Percentiles rank a stretch among this genome's conserved stretches.
Conservation (phyloP, 768 basidiomycete genomes). For the Podaxis rugospora region DNA sequence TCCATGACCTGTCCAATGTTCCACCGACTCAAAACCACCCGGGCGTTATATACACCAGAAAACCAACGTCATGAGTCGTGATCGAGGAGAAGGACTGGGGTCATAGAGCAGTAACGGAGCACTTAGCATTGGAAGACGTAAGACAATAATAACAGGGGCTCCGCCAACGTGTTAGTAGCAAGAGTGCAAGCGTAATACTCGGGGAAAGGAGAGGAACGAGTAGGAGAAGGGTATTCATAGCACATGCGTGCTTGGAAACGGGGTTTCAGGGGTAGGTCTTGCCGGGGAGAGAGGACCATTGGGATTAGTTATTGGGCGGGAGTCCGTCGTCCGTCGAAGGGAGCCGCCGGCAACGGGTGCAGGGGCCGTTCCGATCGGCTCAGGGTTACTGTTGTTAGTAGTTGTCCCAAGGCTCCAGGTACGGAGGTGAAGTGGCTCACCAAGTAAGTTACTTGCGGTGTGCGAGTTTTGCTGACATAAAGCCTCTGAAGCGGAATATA, state of each 20-base stretch:
- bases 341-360: background rate
- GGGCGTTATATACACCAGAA: background rate
- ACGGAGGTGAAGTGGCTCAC: background rate
- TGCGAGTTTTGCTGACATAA: background rate
- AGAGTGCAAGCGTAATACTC: background rate
- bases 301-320: background rate
- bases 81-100: background rate
- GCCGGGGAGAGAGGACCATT: background rate
- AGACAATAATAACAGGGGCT: background rate
- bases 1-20: background rate
- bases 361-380: background rate
- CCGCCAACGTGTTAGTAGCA: background rate
- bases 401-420: background rate
- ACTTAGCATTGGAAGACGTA: background rate
- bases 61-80: background rate
- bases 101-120: background rate
- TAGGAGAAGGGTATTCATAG: background rate
- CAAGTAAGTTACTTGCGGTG: background rate
- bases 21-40: background rate
- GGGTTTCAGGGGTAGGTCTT: background rate
- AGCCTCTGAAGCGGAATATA: no score
- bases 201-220: background rate
- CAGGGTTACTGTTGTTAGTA: background rate
- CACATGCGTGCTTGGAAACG: background rate
- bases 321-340: background rate